Conservation (phyloP, 257 asterid species). For the Prunella vulgaris region DNA sequence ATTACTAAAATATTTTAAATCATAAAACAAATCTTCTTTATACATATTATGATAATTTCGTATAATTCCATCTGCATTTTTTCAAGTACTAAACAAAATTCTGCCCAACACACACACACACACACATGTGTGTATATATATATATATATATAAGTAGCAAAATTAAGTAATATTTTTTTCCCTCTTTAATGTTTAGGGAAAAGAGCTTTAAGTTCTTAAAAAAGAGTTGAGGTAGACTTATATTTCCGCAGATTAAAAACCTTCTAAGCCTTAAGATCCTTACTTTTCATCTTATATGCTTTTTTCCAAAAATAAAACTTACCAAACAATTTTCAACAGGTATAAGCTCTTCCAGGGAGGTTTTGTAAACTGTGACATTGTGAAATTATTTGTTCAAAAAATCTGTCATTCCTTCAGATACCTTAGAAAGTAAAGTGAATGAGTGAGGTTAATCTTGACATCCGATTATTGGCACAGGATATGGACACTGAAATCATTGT, state of each 20-base stretch:
- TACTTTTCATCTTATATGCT: not conserved
- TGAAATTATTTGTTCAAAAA: not conserved
- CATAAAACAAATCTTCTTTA: not conserved
- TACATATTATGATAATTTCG: not conserved
- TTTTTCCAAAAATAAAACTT: not conserved
- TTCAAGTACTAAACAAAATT: not conserved
- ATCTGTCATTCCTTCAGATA: not conserved
- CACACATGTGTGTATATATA: too few species aligned
- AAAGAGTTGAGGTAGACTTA: too few species aligned
- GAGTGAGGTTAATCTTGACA: not conserved
- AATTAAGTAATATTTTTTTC: too few species aligned
- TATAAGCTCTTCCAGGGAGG: not conserved
- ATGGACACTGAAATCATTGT: slow-evolving; percentile 89
- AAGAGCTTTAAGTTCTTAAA: too few species aligned
- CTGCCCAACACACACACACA: not conserved
- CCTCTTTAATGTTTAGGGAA: too few species aligned
- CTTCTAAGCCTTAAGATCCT: not conserved
- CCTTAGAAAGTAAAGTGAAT: not conserved
- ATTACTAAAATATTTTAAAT: not conserved
- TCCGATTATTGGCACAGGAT: slow-evolving; percentile 40
- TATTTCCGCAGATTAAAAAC: too few species aligned
- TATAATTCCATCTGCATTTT: not conserved
- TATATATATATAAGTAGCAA: too few species aligned
- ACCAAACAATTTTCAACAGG: not conserved
- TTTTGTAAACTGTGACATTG: not conserved